These are phyloP conservation scores for Chrysoporthe austroafricana DNA, from an alignment of 2,329 filamentous ascomycete species.

Conservation along the genomic window DNA sequence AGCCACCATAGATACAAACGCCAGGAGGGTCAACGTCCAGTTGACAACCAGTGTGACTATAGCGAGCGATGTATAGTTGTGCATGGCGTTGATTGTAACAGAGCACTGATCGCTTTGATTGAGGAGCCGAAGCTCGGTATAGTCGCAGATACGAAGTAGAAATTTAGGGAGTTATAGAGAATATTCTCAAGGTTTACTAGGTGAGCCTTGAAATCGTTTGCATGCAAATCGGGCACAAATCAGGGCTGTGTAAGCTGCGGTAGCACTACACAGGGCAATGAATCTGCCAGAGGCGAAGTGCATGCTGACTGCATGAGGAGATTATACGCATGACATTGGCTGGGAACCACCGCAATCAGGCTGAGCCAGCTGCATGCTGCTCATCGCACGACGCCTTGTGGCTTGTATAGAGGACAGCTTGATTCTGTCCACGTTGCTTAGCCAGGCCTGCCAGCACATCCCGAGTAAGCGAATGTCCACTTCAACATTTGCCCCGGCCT, in stretches of 20 bases:
- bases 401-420: too few species aligned
- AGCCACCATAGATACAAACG: background rate
- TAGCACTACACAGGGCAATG: background rate
- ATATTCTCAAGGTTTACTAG: background rate
- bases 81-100: background rate
- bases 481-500: background rate
- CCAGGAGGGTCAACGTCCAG: slow-evolving; percentile 20
- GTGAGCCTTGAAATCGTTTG: background rate
- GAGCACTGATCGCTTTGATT: background rate
- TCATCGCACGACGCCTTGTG: too few species aligned
- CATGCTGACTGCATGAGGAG: background rate
- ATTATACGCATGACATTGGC: background rate
- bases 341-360: too few species aligned
- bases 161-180: background rate
- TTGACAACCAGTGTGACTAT: slow-evolving; percentile 15
- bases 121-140: background rate
- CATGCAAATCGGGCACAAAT: background rate
- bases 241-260: background rate
- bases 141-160: too few species aligned
- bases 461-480: background rate
- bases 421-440: too few species aligned
- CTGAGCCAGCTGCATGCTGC: too few species aligned
- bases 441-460: too few species aligned
- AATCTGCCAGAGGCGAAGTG: background rate
- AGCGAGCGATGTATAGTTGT: slow-evolving; percentile 7